Percentiles rank a stretch among this genome's conserved stretches.
These are phyloP conservation scores for Ascoidea tarda DNA, from an alignment of 805 yeast species.

Conservation along the genomic window DNA sequence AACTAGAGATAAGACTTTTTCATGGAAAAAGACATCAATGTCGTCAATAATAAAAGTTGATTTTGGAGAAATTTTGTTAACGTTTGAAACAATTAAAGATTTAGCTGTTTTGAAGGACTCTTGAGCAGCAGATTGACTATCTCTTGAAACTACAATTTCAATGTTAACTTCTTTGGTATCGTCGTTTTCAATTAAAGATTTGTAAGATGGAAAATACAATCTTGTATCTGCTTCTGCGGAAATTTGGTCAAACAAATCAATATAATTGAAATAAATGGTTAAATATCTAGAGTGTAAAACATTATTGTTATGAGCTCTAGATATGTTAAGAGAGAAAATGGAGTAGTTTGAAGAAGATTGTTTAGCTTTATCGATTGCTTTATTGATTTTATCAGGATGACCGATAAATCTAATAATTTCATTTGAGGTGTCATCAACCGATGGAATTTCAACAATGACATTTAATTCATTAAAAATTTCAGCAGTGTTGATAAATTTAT, in stretches of 20 bases:
- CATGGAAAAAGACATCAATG: constrained; percentile 47
- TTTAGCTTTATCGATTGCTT: constrained; percentile 53
- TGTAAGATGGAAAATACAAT: constrained; percentile 32
- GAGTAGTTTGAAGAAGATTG: constrained; percentile 41
- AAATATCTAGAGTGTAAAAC: constrained; percentile 62
- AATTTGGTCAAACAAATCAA: constrained; percentile 31
- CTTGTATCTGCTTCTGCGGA: constrained; percentile 23
- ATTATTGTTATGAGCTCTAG: constrained; percentile 80
- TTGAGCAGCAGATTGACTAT: constrained; percentile 21
- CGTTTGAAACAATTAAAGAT: constrained; percentile 55
- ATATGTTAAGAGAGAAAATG: constrained; percentile 63
- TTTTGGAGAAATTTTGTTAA: constrained; percentile 60
- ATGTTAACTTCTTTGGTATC: constrained; percentile 32
- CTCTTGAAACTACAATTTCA: constrained; percentile 42
- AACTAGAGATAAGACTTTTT: constrained; percentile 28
- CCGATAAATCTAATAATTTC: constrained; percentile 50
- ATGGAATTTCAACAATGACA: constrained; percentile 46
- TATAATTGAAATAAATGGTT: constrained; percentile 47
- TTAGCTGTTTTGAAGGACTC: constrained; percentile 48
- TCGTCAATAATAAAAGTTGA: constrained; percentile 44
- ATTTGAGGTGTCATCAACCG: constrained; percentile 25
- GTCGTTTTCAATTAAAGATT: constrained; percentile 25
- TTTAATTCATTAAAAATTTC: constrained; percentile 36
- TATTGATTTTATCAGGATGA: constrained; percentile 36
- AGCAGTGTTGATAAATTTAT: constrained; percentile 49